These are phyloP conservation scores for Corynascus novoguineensis DNA, from an alignment of 495 filamentous ascomycete genomes.

Conservation along the genomic window DNA sequence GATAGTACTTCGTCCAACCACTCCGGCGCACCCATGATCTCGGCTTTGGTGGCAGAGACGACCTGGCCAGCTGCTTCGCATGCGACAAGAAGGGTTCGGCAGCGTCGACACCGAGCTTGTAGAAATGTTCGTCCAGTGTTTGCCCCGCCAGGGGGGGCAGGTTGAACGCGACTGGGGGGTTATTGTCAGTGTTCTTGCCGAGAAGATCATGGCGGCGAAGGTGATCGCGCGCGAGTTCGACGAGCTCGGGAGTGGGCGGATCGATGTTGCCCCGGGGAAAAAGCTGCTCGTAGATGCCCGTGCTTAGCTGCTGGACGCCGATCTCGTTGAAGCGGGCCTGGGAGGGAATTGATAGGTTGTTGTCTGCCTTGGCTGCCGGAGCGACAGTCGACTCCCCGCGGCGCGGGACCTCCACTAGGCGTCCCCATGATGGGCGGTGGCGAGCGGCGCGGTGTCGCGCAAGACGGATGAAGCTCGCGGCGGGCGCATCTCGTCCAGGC, in stretches of 20 bases:
- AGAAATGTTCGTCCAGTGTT: conserved; percentile 91
- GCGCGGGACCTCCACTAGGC: conserved; percentile 13
- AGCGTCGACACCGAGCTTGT: conserved; percentile 79
- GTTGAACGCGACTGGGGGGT: conserved; percentile 75
- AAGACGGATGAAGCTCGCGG: conserved; percentile 36
- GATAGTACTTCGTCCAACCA: conserved; percentile 91
- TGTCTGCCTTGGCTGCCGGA: conserved; percentile 6
- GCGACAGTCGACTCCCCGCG: conserved; percentile 35
- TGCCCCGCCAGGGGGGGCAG: conserved; percentile 72
- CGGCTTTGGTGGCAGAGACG: conserved; percentile 66
- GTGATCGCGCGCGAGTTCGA: conserved; percentile 76
- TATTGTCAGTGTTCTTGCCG: conserved; percentile 76
- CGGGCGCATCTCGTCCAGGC: conserved; percentile 33
- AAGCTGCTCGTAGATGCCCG: conserved; percentile 73
- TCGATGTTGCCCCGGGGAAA: conserved; percentile 52
- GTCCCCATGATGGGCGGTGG: conserved; percentile 13
- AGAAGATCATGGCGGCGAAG: conserved; percentile 81
- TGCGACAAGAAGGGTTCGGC: conserved; percentile 79
- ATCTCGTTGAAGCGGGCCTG: conserved; percentile 79
- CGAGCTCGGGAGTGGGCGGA: conserved; percentile 59
- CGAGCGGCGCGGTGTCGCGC: conserved; percentile 30
- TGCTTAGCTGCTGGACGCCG: conserved; percentile 87
- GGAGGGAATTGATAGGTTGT: conserved; percentile 46
- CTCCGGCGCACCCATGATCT: conserved; percentile 71
- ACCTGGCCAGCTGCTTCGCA: conserved; percentile 65